Evolutionary conservation across 2,329 filamentous ascomycete genomes (phyloP).

Genomic region (Pseudogymnoascus sp.): DNA sequence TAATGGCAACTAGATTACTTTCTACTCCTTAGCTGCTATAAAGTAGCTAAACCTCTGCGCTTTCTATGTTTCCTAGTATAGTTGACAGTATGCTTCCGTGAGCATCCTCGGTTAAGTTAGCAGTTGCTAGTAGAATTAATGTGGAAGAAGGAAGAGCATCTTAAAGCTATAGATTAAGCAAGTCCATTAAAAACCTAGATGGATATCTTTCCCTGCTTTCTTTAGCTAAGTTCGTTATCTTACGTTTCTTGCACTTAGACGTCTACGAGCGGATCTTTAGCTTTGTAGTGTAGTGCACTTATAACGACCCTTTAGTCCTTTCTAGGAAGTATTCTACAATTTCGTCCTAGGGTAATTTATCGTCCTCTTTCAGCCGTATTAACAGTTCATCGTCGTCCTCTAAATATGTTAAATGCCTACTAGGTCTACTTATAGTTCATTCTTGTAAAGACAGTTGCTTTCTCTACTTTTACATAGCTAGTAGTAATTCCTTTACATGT

Average conservation of each 20-base stretch:
- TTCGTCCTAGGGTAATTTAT: constrained; percentile 16
- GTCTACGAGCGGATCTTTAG: constrained; percentile 15
- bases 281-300: constrained; percentile 16
- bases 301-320: constrained; percentile 12
- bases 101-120: background rate
- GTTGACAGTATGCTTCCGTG: background rate
- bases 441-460: constrained; percentile 11
- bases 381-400: constrained; percentile 14
- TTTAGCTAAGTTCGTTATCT: background rate
- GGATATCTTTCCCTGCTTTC: background rate
- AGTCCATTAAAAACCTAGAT: constrained; percentile 13
- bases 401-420: constrained; percentile 13
- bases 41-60: background rate
- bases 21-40: background rate
- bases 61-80: background rate
- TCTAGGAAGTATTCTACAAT: constrained; percentile 15
- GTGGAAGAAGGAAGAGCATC: constrained; percentile 12
- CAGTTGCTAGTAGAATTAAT: constrained; percentile 11
- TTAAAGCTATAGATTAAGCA: constrained; percentile 14
- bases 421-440: constrained; percentile 11
- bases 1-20: background rate
- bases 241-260: constrained; percentile 14
- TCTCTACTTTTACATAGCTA: too few species aligned
- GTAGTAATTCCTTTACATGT: too few species aligned
- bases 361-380: constrained; percentile 11